Evolutionary conservation across 179 eudicot genomes (phyloP), one percentile per base, ranked within the genome.

Genomic region (Silene noctiflora): DNA sequence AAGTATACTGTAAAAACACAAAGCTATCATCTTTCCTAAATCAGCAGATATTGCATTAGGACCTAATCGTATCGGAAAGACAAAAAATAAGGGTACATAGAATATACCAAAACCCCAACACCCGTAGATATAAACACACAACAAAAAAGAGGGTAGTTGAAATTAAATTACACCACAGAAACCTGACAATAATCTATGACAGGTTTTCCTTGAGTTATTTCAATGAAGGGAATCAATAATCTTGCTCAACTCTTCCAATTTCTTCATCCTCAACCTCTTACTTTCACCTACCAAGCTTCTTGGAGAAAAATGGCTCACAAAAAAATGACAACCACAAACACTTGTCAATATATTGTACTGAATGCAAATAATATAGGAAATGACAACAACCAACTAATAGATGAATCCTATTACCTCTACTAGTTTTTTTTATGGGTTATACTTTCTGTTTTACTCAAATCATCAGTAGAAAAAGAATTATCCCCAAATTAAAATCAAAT

Each of bases 181-280:
- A 73, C 87, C 88, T 81, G 79, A 70, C 75, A 78, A 80, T 79
- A 2, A 1, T 2, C 79, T 68, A 83, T 78, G 84, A 66, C 81
- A 77, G 64, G 76, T 55, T 48, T 58, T 42, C 60, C 11, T 60
- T 27, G 42, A 69, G 73, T 80, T 74, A 68, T 25, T 0, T 48
- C 17, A 73, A 10, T 24, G 70, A 87, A 78, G 72, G 20, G 85
- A 82, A 75, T 93, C 98, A 60, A 93, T 81, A 88, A 91, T 93
- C 94, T 91, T 89, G 86, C 96, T 93, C 84, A 93, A 83, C 82
- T 93, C 98, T 60, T 91, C 98, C 86, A 93, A 81, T 77, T 93
- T 93, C 87, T 87, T 88, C 94, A 93, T 83, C 91, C 96, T 91
- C 86, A 88, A 66, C 78, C 80, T 86, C 88, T 93, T 96, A 76